A percentile compares a stretch with the other conserved stretches of the same genome.
These are phyloP conservation scores for Trichocomaceae sp. DNA, from an alignment of 2,329 filamentous ascomycete species.

Conservation along the genomic window DNA sequence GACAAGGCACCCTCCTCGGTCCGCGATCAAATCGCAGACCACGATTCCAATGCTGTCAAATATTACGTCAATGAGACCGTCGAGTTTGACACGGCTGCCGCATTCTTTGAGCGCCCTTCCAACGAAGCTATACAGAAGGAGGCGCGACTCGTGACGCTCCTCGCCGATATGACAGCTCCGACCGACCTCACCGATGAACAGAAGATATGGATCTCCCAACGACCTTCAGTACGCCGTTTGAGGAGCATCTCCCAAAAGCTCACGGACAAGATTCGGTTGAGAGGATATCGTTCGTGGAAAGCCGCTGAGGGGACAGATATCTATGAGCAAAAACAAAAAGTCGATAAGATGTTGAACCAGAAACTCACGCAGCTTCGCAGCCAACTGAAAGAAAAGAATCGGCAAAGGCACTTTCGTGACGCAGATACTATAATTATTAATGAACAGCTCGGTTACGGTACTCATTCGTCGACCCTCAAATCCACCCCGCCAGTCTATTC, in stretches of 20 bases:
- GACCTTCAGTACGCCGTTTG: conserved; percentile 7
- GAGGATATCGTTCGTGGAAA: conserved; percentile 10
- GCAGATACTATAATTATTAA: conserved; percentile 19
- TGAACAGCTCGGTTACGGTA: neutral
- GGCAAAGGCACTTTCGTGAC: conserved; percentile 19
- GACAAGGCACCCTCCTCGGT: conserved; percentile 16
- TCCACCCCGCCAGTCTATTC: no score
- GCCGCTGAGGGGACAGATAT: conserved; percentile 6
- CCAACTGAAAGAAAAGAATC: conserved; percentile 13
- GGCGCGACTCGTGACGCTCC: conserved; percentile 11
- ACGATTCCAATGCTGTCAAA: conserved; percentile 19
- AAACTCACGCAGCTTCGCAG: conserved; percentile 13
- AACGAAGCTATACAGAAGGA: conserved; percentile 17
- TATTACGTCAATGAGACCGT: conserved; percentile 20
- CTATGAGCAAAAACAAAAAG: conserved; percentile 14
- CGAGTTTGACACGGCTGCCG: conserved; percentile 15
- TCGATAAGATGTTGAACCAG: conserved; percentile 12
- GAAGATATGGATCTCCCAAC: neutral
- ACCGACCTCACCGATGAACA: conserved; percentile 14
- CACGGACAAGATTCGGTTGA: conserved; percentile 6
- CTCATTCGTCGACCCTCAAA: neutral
- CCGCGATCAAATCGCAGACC: conserved; percentile 18
- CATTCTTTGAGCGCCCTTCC: conserved; percentile 15
- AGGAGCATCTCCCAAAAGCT: conserved; percentile 7
- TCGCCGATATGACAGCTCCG: conserved; percentile 15